Evolutionary conservation across 768 basidiomycete genomes (phyloP), one percentile per base, ranked within the genome.

Genomic region (Pisolithus albus): DNA sequence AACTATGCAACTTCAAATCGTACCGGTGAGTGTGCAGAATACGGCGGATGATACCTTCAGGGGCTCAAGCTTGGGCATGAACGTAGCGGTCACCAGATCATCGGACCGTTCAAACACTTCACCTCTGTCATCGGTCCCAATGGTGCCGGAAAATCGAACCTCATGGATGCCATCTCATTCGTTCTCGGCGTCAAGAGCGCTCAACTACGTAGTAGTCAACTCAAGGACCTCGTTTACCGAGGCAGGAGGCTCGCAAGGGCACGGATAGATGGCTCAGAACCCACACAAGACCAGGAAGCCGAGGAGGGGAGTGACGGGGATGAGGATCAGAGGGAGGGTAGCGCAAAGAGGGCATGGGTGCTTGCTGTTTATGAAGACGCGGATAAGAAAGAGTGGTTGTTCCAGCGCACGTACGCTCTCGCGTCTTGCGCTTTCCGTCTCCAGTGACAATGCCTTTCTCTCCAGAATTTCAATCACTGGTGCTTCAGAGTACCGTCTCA

Each of bases 121-220:
- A 94, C 95, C 0, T 95, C 92, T 10, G 79, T 97, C 50, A 97
- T 99, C 60, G 96, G 96, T 19, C 95, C 96, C 34, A 98, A 99
- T 85, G 95, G 96, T 52, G 92, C 95, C 1, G 96, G 96, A 53
- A 98, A 99, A 66, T 95, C 92, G 9, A 99, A 99, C 67, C 82
- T 98, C 51, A 98, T 98, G 96, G 96, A 99, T 65, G 96, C 96
- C 47, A 97, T 99, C 58, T 98, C 96, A 4, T 98, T 99, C 65
- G 96, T 98, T 8, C 83, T 99, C 6, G 96, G 96, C 28, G 88
- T 98, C 26, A 92, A 94, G 74, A 93, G 90, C 54, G 88, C 85
- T 2, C 92, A 96, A 56, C 77, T 99, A 32, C 80, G 95, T 43
- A 92, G 89, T 63, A 91, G 90, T 42, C 93, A 97, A 60, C 75